Conservation (phyloP, 2,329 filamentous ascomycete genomes). For the Arthroderma sp. region DNA sequence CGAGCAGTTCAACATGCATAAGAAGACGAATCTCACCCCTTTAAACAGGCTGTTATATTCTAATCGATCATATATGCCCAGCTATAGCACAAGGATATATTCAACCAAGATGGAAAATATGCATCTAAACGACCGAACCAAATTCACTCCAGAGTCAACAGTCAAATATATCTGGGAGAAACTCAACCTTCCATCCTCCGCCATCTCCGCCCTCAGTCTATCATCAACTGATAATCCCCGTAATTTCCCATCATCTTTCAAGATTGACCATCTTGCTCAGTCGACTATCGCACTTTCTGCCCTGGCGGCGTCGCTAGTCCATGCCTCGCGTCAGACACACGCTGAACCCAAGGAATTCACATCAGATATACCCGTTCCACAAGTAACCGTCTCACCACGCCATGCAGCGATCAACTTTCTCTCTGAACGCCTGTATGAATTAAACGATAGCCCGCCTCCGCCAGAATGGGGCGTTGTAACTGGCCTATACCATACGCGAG, state of each 20-base stretch:
- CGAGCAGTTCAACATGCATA: too few relatives aligned
- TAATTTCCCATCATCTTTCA: conserved; percentile 39
- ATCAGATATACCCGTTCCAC: conserved; percentile 15
- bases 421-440: conserved; percentile 37
- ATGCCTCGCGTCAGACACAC: conserved; percentile 19
- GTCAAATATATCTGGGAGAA: conserved; percentile 1
- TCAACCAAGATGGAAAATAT: too few relatives aligned
- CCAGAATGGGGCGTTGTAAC: conserved; percentile 34
- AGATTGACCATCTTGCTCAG: conserved; percentile 41
- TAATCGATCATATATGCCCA: too few relatives aligned
- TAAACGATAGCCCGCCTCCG: conserved; percentile 26
- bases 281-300: conserved; percentile 39
- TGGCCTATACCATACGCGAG: conserved; percentile 38
- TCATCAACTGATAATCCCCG: background rate
- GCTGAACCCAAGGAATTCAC: conserved; percentile 6
- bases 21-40: too few relatives aligned
- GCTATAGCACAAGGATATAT: too few relatives aligned
- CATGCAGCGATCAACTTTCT: conserved; percentile 42
- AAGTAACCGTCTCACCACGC: conserved; percentile 30
- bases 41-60: too few relatives aligned
- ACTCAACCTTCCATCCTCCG: conserved; percentile 1
- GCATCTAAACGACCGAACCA: background rate
- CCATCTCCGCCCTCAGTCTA: conserved; percentile 2
- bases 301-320: conserved; percentile 36
- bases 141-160: background rate